These are phyloP conservation scores for Isatis lusitanica DNA, from an alignment of 441 rosid species.

Conservation along the genomic window DNA sequence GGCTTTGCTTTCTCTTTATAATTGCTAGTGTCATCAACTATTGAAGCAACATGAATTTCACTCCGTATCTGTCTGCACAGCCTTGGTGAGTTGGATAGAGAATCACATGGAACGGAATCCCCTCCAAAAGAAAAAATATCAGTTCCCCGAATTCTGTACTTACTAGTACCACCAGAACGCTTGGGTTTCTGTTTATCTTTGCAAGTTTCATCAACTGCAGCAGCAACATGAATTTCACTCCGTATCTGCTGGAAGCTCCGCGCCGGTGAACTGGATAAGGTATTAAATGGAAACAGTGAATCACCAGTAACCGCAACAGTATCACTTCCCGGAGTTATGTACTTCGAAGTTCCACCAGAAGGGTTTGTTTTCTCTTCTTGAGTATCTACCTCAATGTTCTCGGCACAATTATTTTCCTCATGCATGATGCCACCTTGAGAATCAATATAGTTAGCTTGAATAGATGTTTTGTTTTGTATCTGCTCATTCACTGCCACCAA, in stretches of 20 bases:
- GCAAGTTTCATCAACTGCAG: conserved; percentile 31
- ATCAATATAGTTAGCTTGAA: conserved; percentile 31
- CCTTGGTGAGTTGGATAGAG: conserved; percentile 29
- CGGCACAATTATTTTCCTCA: conserved; percentile 38
- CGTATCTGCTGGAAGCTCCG: conserved; percentile 37
- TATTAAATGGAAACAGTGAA: conserved; percentile 33
- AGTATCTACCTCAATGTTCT: conserved; percentile 34
- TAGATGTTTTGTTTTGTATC: conserved; percentile 33
- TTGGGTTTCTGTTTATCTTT: conserved; percentile 33
- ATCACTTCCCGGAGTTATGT: conserved; percentile 28
- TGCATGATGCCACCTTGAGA: conserved; percentile 34
- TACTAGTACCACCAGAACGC: conserved; percentile 35
- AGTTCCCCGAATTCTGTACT: conserved; percentile 25
- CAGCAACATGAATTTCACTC: conserved; percentile 40
- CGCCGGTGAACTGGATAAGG: conserved; percentile 28
- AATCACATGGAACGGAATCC: conserved; percentile 37
- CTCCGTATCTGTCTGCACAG: conserved; percentile 33
- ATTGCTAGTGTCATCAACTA: conserved; percentile 39
- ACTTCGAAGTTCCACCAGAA: conserved; percentile 31
- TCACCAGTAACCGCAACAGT: conserved; percentile 36
- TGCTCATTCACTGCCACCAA: conserved; percentile 38
- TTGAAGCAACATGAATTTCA: conserved; percentile 37
- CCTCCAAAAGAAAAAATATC: conserved; percentile 34
- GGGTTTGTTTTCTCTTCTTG: conserved; percentile 39
- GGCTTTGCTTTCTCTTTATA: conserved; percentile 22